Conservation (phyloP, 164 flowering plant species). For the Malania oleifera region DNA sequence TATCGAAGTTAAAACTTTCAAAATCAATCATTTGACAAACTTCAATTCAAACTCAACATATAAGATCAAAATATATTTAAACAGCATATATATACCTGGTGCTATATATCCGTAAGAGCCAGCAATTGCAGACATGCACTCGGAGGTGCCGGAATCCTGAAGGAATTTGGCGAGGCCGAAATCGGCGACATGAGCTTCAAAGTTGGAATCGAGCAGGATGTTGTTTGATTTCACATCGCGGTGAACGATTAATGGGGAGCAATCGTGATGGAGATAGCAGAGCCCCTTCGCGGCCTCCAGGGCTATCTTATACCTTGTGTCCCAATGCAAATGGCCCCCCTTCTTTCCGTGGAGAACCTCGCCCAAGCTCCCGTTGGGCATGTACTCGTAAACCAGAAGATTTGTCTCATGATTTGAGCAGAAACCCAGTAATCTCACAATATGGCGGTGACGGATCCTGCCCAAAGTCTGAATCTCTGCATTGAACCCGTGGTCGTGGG, state of each 20-base stretch:
- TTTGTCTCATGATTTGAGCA: slow-evolving; percentile 96
- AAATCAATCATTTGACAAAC: no score
- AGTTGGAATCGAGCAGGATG: slow-evolving; percentile 77
- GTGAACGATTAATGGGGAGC: slow-evolving; percentile 89
- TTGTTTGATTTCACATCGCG: slow-evolving; percentile 97
- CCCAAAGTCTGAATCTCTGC: slow-evolving; percentile 98
- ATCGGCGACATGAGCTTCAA: slow-evolving; percentile 99
- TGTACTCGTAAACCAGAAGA: slow-evolving; percentile 91
- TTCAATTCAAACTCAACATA: no score
- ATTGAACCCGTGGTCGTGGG: slow-evolving; percentile 95
- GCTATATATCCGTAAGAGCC: slow-evolving; percentile 98
- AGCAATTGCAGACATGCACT: slow-evolving; percentile 98
- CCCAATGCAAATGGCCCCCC: slow-evolving; percentile 96
- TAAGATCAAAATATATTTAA: no score
- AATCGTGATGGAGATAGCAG: slow-evolving; percentile 96
- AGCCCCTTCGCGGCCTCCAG: slow-evolving; percentile 93
- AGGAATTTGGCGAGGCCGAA: slow-evolving; percentile 97
- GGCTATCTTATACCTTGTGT: slow-evolving; percentile 90
- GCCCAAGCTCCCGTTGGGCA: slow-evolving; percentile 96
- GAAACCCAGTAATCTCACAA: slow-evolving; percentile 84
- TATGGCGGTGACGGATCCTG: slow-evolving; percentile 90
- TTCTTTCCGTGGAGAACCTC: slow-evolving; percentile 97
- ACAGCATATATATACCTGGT: slow-evolving; percentile 50
- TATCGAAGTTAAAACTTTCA: no score
- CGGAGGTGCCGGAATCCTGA: slow-evolving; percentile 96